Percentiles rank a stretch among this genome's conserved stretches.
phyloP scores from a whole-genome alignment of 225 moss, liverwort and hornwort genomes.

The Marchantia paleacea region DNA sequence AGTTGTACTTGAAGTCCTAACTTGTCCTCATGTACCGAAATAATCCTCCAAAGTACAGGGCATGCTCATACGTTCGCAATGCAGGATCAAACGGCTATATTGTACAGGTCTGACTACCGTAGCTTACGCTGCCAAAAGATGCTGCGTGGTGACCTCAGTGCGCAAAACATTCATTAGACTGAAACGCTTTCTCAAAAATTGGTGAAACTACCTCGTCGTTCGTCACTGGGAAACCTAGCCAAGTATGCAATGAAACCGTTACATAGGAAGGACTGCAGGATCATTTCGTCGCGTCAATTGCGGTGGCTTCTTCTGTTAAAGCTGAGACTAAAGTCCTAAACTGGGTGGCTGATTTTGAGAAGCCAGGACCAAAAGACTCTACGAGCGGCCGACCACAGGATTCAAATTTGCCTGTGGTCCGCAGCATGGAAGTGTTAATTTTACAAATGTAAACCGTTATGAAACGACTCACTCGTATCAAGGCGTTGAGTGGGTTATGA shows the following conservation, averaged over 20 bases:
- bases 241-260: neutral
- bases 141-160: too few relatives aligned
- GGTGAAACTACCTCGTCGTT: neutral
- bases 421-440: neutral
- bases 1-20: too few relatives aligned
- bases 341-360: neutral
- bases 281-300: neutral
- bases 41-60: too few relatives aligned
- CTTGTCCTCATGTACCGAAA: too few relatives aligned
- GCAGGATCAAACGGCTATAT: too few relatives aligned
- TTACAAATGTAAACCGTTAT: neutral
- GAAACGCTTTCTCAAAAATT: too few relatives aligned
- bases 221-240: neutral
- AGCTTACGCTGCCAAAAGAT: too few relatives aligned
- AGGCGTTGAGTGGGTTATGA: slow-evolving; percentile 10
- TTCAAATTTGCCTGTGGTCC: neutral
- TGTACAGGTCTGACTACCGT: too few relatives aligned
- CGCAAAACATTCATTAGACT: too few relatives aligned
- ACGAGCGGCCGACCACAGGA: neutral
- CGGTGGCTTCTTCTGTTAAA: neutral
- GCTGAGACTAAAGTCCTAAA: neutral
- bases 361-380: neutral
- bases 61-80: too few relatives aligned
- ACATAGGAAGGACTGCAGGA: neutral
- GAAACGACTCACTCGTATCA: neutral